A percentile compares a stretch with the other conserved stretches of the same genome.
These are phyloP conservation scores for Sugiyamaella floridensis DNA, from an alignment of 805 yeast genomes.

Conservation along the genomic window DNA sequence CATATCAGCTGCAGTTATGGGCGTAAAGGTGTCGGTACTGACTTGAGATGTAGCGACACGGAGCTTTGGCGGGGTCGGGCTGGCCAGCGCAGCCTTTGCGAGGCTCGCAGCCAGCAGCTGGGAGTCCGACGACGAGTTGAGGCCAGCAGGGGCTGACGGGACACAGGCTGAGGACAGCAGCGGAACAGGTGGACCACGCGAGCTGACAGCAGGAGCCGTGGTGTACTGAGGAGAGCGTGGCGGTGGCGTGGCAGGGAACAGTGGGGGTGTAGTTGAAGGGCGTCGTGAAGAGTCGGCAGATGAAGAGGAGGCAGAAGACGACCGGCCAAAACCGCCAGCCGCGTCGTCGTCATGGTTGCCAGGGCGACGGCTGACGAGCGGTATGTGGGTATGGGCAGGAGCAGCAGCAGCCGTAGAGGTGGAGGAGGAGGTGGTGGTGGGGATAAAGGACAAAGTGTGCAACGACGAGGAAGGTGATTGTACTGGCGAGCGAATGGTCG, in stretches of 20 bases:
- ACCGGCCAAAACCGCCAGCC: background rate
- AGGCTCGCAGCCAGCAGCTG: background rate
- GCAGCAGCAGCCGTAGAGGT: background rate
- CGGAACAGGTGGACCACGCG: no score
- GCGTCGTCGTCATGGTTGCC: slow-evolving; percentile 1
- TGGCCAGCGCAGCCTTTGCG: background rate
- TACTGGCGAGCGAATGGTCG: background rate
- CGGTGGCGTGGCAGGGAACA: background rate
- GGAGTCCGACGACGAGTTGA: background rate
- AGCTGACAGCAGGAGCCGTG: background rate
- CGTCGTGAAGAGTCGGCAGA: background rate
- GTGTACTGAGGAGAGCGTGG: background rate
- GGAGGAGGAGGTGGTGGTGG: no score
- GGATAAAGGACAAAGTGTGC: no score
- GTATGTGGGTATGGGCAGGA: slow-evolving; percentile 6
- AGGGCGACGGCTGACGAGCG: slow-evolving; percentile 2
- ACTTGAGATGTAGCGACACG: background rate
- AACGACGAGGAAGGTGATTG: background rate
- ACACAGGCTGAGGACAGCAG: no score
- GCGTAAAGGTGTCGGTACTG: background rate
- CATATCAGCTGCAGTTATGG: slow-evolving; percentile 1
- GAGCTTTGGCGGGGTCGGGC: background rate
- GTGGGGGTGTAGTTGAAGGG: background rate
- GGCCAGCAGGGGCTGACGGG: no score
- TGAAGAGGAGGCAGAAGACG: background rate